Percentiles rank a stretch among this genome's conserved stretches.
Conservation (phyloP, 2,329 filamentous ascomycete species). For the Penicillium sp. region DNA sequence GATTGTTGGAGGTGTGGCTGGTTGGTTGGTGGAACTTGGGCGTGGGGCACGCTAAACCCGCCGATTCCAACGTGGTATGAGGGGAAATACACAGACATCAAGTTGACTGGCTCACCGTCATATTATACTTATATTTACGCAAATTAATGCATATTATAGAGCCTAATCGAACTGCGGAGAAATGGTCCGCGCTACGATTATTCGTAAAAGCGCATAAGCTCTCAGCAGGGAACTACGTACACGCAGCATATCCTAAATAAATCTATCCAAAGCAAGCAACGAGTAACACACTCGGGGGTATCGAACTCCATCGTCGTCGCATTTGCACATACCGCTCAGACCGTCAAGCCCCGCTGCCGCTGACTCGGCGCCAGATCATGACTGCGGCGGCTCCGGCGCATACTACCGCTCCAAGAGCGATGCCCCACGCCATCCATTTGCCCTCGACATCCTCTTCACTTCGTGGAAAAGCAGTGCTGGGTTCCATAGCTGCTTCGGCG, state of each 20-base stretch:
- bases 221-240: not conserved
- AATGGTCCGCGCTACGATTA: not conserved
- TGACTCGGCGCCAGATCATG: conserved; percentile 63
- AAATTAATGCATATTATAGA: not conserved
- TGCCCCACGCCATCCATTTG: conserved; percentile 83
- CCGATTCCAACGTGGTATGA: not conserved
- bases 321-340: not conserved
- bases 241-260: not conserved
- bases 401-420: conserved; percentile 75
- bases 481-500: conserved; percentile 89
- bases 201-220: not conserved
- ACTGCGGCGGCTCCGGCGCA: conserved; percentile 63
- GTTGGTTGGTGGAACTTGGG: conserved; percentile 17
- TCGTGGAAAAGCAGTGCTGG: conserved; percentile 86
- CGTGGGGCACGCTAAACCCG: conserved; percentile 17
- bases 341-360: conserved; percentile 38
- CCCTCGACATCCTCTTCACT: conserved; percentile 78
- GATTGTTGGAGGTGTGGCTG: conserved; percentile 7
- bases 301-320: conserved; percentile 10
- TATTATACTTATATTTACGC: not conserved
- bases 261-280: conserved; percentile 16
- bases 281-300: conserved; percentile 14
- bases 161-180: not conserved
- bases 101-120: not conserved
- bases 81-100: not conserved